These are phyloP conservation scores for Chernovozyma sophiae-reginae DNA, from an alignment of 1,139 yeast genomes.

Conservation along the genomic window DNA sequence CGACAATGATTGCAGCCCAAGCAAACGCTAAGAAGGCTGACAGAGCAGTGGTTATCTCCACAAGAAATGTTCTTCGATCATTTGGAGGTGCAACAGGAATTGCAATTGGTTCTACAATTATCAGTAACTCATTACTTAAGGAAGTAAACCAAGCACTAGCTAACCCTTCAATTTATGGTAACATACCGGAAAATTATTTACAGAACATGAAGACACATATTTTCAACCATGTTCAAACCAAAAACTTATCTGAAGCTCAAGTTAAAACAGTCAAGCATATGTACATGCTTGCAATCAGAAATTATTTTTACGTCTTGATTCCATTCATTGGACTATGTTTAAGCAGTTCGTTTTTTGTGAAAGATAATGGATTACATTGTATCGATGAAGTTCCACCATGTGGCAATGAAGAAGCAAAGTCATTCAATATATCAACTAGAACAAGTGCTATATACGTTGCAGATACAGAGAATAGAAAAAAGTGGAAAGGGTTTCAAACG, in stretches of 20 bases:
- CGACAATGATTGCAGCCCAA: conserved; percentile 51
- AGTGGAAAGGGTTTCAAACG: conserved; percentile 4
- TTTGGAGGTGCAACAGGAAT: conserved; percentile 50
- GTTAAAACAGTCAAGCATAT: conserved; percentile 20
- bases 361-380: conserved; percentile 37
- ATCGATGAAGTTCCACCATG: conserved; percentile 24
- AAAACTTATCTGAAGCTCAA: conserved; percentile 18
- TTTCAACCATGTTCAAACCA: conserved; percentile 15
- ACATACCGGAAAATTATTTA: conserved; percentile 12
- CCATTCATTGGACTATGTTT: conserved; percentile 42
- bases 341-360: conserved; percentile 29
- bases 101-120: conserved; percentile 23
- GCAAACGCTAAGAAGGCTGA: conserved; percentile 49
- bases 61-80: conserved; percentile 49
- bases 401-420: neutral
- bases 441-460: neutral
- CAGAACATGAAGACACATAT: conserved; percentile 16
- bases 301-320: conserved; percentile 35
- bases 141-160: conserved; percentile 12
- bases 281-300: conserved; percentile 32
- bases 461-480: conserved; percentile 2
- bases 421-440: neutral
- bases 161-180: conserved; percentile 3
- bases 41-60: conserved; percentile 53
- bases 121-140: conserved; percentile 14